Conservation (phyloP, 768 basidiomycete genomes). For the Boletus sensibilis region DNA sequence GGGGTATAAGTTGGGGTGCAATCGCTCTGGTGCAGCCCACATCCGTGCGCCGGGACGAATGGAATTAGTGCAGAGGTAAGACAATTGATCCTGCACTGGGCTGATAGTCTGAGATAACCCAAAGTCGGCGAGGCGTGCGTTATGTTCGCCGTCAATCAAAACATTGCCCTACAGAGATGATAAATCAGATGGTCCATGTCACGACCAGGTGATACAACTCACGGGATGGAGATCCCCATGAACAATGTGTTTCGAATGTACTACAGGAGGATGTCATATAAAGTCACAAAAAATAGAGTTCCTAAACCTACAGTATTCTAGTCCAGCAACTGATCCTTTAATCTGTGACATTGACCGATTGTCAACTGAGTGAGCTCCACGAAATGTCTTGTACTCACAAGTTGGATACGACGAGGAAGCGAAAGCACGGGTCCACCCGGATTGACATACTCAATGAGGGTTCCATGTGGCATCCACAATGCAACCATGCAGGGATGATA, state of each 20-base stretch:
- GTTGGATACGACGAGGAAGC: too few relatives aligned
- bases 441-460: neutral
- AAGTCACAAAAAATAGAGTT: neutral
- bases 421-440: too few relatives aligned
- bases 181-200: neutral
- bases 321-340: neutral
- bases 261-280: neutral
- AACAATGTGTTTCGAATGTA: neutral
- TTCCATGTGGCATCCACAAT: slow-evolving; percentile 7
- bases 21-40: slow-evolving; percentile 7
- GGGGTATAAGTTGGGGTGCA: neutral
- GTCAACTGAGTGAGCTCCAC: neutral
- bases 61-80: neutral
- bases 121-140: slow-evolving; percentile 1
- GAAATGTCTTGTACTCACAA: too few relatives aligned
- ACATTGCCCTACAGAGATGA: neutral
- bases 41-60: neutral
- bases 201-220: neutral
- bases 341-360: neutral
- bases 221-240: slow-evolving; percentile 10
- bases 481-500: slow-evolving; percentile 7
- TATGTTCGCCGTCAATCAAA: neutral
- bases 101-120: neutral
- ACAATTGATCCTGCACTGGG: too few relatives aligned
- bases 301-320: neutral